Evolutionary conservation across 164 flowering plant genomes (phyloP).

Genomic region (Stephania yunnanensis): DNA sequence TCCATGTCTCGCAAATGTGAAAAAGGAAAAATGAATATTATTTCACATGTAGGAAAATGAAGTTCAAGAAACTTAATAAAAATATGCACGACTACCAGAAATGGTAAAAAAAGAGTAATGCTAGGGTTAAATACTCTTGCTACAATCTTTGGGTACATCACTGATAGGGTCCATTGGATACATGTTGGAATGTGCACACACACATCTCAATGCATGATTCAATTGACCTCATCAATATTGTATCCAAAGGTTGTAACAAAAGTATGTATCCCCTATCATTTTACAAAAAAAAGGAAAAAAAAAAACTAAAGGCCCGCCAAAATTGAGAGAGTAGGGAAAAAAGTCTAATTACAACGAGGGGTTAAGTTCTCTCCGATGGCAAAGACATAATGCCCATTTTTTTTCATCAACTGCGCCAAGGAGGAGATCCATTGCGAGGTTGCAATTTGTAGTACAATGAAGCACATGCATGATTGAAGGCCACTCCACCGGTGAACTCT

Average conservation of each 20-base stretch:
- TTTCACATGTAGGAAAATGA: background rate
- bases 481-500: conserved; percentile 41
- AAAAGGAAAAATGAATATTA: background rate
- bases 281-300: no score
- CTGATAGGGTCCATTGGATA: no score
- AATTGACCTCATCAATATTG: no score
- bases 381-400: conserved; percentile 84
- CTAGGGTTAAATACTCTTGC: no score
- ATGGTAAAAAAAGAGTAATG: no score
- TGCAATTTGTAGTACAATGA: conserved; percentile 42
- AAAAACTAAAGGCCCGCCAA: background rate
- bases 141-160: no score
- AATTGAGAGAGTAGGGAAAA: background rate
- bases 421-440: conserved; percentile 65
- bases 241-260: no score
- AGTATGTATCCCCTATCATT: no score
- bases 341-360: conserved; percentile 54
- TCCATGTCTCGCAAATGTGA: conserved; percentile 59
- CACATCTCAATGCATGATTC: no score
- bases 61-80: background rate
- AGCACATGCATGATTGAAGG: conserved; percentile 39
- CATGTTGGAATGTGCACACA: no score
- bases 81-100: background rate
- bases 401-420: conserved; percentile 87
- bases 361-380: conserved; percentile 71